These are phyloP conservation scores for Lepiota subincarnata DNA, from an alignment of 768 basidiomycete species.

Conservation along the genomic window DNA sequence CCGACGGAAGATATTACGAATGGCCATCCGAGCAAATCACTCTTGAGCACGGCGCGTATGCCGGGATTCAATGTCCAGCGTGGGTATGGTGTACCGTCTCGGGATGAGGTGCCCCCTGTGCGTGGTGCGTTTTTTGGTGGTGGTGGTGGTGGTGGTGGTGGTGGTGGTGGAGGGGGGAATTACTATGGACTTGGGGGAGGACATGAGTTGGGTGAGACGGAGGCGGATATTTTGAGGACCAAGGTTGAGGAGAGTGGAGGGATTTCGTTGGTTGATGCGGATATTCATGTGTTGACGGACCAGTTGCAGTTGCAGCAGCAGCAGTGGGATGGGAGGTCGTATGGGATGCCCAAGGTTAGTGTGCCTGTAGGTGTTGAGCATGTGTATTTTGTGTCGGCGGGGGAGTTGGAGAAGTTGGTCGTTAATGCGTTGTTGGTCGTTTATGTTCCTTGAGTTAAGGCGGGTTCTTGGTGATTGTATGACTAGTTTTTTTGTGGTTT, in stretches of 20 bases:
- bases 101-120: slow-evolving; percentile 28
- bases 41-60: slow-evolving; percentile 17
- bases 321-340: slow-evolving; percentile 4
- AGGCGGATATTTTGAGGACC: slow-evolving; percentile 38
- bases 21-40: slow-evolving; percentile 14
- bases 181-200: background rate
- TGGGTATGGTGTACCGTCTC: slow-evolving; percentile 14
- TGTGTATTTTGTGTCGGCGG: slow-evolving; percentile 63
- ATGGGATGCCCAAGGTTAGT: slow-evolving; percentile 12
- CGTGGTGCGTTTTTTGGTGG: slow-evolving; percentile 38
- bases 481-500: no score
- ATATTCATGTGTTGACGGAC: slow-evolving; percentile 59
- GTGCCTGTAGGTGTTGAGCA: slow-evolving; percentile 56
- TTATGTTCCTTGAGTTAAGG: slow-evolving; percentile 50
- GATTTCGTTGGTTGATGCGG: slow-evolving; percentile 56
- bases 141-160: background rate
- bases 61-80: slow-evolving; percentile 19
- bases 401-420: slow-evolving; percentile 67
- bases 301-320: no score
- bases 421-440: slow-evolving; percentile 74
- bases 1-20: slow-evolving; percentile 38
- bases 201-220: slow-evolving; percentile 23
- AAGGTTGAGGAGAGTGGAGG: slow-evolving; percentile 69
- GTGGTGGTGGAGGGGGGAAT: no score
- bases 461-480: no score